Evolutionary conservation across 768 basidiomycete genomes (phyloP).

Genomic region (Arthromyces matolae): DNA sequence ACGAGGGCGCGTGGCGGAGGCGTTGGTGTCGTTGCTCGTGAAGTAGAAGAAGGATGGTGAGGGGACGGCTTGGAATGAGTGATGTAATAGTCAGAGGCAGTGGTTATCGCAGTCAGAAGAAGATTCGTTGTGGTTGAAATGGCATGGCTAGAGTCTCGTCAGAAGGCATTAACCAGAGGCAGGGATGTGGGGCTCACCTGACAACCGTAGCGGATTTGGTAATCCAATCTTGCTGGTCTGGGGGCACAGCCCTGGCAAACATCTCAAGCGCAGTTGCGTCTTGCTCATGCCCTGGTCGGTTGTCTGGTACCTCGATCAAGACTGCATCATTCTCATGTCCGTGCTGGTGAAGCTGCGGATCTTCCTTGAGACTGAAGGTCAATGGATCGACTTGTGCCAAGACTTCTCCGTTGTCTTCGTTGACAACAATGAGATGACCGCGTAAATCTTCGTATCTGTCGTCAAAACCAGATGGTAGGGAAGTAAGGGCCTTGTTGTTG

Average conservation of each 20-base stretch:
- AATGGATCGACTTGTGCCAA: constrained; percentile 62
- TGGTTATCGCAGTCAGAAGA: constrained; percentile 56
- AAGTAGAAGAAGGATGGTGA: constrained; percentile 28
- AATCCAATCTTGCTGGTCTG: constrained; percentile 70
- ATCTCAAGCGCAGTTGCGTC: constrained; percentile 46
- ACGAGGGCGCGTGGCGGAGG: constrained; percentile 46
- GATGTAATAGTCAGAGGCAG: constrained; percentile 61
- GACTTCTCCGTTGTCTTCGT: constrained; percentile 69
- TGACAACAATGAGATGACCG: constrained; percentile 66
- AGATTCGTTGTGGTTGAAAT: constrained; percentile 66
- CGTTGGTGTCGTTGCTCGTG: constrained; percentile 11
- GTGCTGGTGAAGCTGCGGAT: constrained; percentile 44
- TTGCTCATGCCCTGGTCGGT: constrained; percentile 30
- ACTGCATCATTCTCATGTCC: constrained; percentile 62
- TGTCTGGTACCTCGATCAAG: constrained; percentile 65
- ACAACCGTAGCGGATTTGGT: constrained; percentile 56
- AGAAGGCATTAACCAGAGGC: too few relatives aligned
- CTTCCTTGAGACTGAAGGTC: constrained; percentile 53
- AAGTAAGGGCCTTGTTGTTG: constrained; percentile 4
- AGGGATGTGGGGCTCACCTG: constrained; percentile 57
- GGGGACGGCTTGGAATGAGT: constrained; percentile 50
- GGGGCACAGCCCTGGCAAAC: constrained; percentile 58
- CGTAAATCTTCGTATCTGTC: constrained; percentile 31
- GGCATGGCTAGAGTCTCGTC: constrained; percentile 58
- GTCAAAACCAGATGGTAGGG: constrained; percentile 8